These are phyloP conservation scores for Phylloboletellus chloephorus DNA, from an alignment of 1,284 basidiomycete species.

Conservation along the genomic window DNA sequence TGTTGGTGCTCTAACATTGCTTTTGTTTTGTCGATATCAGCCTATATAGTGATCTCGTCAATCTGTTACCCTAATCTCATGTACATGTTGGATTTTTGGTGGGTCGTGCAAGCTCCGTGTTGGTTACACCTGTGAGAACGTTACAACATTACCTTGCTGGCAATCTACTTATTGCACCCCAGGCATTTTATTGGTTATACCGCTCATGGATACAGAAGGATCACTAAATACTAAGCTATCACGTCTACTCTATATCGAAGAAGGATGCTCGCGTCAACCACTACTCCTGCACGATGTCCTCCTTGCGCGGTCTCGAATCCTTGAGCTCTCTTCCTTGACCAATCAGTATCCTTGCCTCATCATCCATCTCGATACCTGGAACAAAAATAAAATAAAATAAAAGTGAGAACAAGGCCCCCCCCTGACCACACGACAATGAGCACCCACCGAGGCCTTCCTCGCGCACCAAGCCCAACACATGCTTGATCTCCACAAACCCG, in stretches of 20 bases:
- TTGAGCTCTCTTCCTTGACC: conserved; percentile 73
- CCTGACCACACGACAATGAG: neutral
- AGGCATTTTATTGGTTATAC: no score
- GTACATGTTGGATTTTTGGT: neutral
- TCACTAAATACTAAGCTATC: conserved; percentile 4
- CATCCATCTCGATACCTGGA: conserved; percentile 63
- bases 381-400: no score
- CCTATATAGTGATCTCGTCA: neutral
- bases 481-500: conserved; percentile 86
- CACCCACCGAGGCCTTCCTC: conserved; percentile 70
- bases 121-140: no score
- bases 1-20: neutral
- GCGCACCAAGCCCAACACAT: conserved; percentile 72
- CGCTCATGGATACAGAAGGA: no score
- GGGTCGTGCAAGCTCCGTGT: no score
- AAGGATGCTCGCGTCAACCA: neutral
- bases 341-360: conserved; percentile 67
- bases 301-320: conserved; percentile 73
- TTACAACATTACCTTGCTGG: no score
- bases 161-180: no score
- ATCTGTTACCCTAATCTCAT: neutral
- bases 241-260: conserved; percentile 16
- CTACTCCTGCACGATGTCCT: conserved; percentile 80
- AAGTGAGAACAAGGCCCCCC: conserved; percentile 2
- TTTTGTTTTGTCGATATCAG: neutral